phyloP scores from a whole-genome alignment of 805 yeast genomes.

The Ogataea nitratoaversa region DNA sequence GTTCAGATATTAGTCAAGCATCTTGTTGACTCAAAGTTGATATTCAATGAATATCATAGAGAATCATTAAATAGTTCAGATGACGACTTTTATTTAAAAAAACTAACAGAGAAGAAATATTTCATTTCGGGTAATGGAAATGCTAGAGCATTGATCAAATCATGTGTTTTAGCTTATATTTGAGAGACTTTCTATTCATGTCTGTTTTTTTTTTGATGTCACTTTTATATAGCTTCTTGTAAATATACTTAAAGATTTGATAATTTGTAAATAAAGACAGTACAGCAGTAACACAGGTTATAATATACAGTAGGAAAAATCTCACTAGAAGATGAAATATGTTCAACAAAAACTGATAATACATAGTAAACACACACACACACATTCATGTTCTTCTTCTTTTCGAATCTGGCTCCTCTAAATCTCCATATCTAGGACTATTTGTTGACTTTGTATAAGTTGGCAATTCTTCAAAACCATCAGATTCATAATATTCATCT shows the following conservation, averaged over 20 bases:
- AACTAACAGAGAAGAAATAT: slow-evolving; percentile 45
- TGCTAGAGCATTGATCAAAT: slow-evolving; percentile 46
- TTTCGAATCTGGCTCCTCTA: slow-evolving; percentile 12
- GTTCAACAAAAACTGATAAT: too few species aligned
- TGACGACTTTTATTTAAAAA: slow-evolving; percentile 24
- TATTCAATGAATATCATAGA: slow-evolving; percentile 33
- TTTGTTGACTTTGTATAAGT: slow-evolving; percentile 18
- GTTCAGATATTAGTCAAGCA: slow-evolving; percentile 38
- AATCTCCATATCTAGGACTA: slow-evolving; percentile 28
- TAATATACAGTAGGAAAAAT: neutral
- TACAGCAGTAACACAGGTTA: too few species aligned
- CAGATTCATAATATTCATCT: slow-evolving; percentile 31
- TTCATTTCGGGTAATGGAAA: slow-evolving; percentile 63
- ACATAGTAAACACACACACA: too few species aligned
- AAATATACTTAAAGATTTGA: too few species aligned
- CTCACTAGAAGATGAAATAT: too few species aligned
- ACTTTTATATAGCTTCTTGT: too few species aligned
- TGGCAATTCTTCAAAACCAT: slow-evolving; percentile 35
- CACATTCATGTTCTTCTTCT: slow-evolving; percentile 10
- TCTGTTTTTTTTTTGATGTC: too few species aligned
- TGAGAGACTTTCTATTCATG: too few species aligned
- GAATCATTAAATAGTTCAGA: slow-evolving; percentile 15
- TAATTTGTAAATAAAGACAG: too few species aligned
- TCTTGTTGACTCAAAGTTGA: slow-evolving; percentile 37
- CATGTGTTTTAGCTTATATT: slow-evolving; percentile 34